These are phyloP conservation scores for Geotrichum histeridarum DNA, from an alignment of 1,139 yeast genomes.

Conservation along the genomic window DNA sequence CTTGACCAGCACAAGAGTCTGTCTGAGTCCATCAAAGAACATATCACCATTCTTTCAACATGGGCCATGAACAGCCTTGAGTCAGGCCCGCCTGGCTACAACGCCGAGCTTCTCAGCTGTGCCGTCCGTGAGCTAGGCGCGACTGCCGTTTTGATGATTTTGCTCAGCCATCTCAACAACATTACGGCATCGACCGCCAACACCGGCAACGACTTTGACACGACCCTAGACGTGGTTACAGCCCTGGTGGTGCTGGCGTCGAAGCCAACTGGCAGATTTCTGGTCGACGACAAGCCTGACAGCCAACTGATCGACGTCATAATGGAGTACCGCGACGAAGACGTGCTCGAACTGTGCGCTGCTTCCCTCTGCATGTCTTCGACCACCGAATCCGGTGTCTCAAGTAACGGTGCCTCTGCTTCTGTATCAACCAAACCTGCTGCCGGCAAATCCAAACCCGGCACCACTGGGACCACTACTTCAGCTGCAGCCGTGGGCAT, in stretches of 20 bases:
- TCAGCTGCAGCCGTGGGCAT: not conserved
- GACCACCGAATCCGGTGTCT: too few species aligned
- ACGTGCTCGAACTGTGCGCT: slow-evolving; percentile 10
- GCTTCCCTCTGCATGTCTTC: not conserved
- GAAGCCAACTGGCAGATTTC: slow-evolving; percentile 16
- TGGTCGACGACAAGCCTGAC: slow-evolving; percentile 9
- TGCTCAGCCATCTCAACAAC: slow-evolving; percentile 30
- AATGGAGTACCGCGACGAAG: slow-evolving; percentile 13
- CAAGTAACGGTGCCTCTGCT: not conserved
- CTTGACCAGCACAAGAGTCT: slow-evolving; percentile 1
- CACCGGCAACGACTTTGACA: slow-evolving; percentile 25
- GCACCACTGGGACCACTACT: not conserved
- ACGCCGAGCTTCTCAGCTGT: slow-evolving; percentile 53
- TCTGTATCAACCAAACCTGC: not conserved
- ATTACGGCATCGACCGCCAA: slow-evolving; percentile 13
- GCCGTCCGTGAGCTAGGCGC: slow-evolving; percentile 50
- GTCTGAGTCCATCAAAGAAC: slow-evolving; percentile 25
- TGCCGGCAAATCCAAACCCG: not conserved
- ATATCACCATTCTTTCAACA: slow-evolving; percentile 24
- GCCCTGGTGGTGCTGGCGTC: slow-evolving; percentile 18
- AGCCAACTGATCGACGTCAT: slow-evolving; percentile 12
- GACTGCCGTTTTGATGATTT: slow-evolving; percentile 38
- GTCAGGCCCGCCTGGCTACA: slow-evolving; percentile 30
- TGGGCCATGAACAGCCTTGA: slow-evolving; percentile 28
- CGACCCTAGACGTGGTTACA: slow-evolving; percentile 27